Percentiles rank a stretch among this genome's conserved stretches.
phyloP scores from a whole-genome alignment of 2,329 filamentous ascomycete species.

The Zasmidium citrigriseum region DNA sequence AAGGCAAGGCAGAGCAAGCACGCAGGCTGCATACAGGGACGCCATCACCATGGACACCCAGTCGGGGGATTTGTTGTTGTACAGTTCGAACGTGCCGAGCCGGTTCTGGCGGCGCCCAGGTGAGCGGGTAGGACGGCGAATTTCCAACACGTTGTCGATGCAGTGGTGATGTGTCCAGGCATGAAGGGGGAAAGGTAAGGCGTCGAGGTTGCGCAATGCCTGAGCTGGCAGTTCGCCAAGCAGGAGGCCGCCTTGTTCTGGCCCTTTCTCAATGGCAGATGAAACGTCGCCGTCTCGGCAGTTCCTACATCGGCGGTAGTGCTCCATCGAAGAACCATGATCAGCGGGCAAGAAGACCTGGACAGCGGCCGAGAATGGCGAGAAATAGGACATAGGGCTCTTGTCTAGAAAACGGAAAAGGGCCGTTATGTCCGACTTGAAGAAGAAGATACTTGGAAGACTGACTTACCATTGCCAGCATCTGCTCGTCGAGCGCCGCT shows the following conservation, averaged over 20 bases:
- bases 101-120: neutral
- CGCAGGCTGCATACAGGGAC: no score
- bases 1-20: no score
- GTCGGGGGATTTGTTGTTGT: neutral
- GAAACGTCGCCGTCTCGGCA: neutral
- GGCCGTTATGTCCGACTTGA: neutral
- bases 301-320: neutral
- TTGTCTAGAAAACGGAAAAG: neutral
- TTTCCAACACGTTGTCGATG: neutral
- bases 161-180: neutral
- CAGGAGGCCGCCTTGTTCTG: neutral
- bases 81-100: neutral
- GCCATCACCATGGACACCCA: neutral
- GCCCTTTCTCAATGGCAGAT: no score
- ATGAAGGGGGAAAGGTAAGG: neutral
- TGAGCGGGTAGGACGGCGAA: neutral
- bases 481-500: neutral
- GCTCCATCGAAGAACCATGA: neutral
- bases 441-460: neutral
- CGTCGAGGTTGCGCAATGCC: neutral
- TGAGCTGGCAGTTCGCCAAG: neutral
- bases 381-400: neutral
- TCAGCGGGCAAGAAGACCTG: no score
- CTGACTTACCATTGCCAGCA: neutral
- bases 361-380: neutral